Evolutionary conservation across 306 rosid genomes (phyloP).

Genomic region (Psophocarpus tetragonolobus): DNA sequence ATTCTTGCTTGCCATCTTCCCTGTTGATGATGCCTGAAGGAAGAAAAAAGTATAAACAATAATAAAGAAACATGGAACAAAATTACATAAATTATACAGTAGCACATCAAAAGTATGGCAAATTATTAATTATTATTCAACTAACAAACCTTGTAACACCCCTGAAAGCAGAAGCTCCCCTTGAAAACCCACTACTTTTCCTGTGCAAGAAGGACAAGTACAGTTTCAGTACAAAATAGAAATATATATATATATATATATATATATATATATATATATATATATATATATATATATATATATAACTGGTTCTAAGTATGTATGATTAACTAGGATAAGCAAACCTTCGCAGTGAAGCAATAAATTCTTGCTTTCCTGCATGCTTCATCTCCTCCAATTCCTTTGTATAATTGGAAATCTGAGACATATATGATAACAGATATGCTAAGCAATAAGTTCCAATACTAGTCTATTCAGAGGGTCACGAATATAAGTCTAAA

Average conservation of each 20-base stretch:
- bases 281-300: too few species aligned
- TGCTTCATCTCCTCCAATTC: slow-evolving; percentile 89
- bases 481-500: neutral
- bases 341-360: slow-evolving; percentile 87
- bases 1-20: slow-evolving; percentile 98
- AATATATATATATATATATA: too few species aligned
- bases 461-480: neutral
- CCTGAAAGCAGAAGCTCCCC: slow-evolving; percentile 85
- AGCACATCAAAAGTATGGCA: neutral
- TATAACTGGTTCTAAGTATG: neutral
- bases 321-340: neutral
- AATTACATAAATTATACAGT: neutral
- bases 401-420: slow-evolving; percentile 68
- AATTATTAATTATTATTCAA: neutral
- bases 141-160: slow-evolving; percentile 82
- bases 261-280: too few species aligned
- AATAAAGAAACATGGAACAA: neutral
- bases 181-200: slow-evolving; percentile 90
- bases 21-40: slow-evolving; percentile 86
- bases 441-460: neutral
- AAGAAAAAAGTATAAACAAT: neutral
- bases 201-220: slow-evolving; percentile 45
- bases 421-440: neutral
- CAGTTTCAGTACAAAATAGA: neutral
- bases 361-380: slow-evolving; percentile 78